Evolutionary conservation across 1,284 basidiomycete genomes (phyloP), one percentile per base, ranked within the genome.

Genomic region (Pseudozyma thailandica): DNA sequence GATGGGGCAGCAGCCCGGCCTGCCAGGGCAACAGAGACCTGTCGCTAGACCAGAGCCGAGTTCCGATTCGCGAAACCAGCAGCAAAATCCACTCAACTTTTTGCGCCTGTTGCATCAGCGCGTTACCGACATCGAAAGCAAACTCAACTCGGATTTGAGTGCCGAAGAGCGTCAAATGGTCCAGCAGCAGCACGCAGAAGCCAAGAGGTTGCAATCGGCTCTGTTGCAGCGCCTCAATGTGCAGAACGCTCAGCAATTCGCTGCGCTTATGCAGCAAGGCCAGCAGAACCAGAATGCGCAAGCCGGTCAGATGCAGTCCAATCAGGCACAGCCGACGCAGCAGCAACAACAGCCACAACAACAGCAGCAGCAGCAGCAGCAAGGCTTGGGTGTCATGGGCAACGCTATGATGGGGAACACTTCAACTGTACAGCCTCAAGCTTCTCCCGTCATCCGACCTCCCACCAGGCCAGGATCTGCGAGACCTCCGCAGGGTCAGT

Each of bases 71-170:
- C 48, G 48, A 50, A 51, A 50, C 38, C 49, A 63, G 27, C 62
- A 59, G 62, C 47, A 72, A 33, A 72, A 65, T 23, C 70, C 70
- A 30, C 53, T 72, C 46, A 73, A 78, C 26, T 74, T 78, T 13
- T 41, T 72, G 39, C 76, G 71, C 13, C 64, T 72, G 12, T 62
- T 78, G 51, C 74, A 78, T 28, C 76, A 74, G 42, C 69, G 66
- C n/a, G 63, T 77, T 47, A 59, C 51, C 5, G 74, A 76, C 18
- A 65, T 77, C 21, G 74, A 78, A 42, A 65, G 57, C 44, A 76
- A 75, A 50, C 74, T 77, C 33, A 63, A 59, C 6, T 61, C 63
- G 23, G 55, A 64, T 20, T 61, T 74, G 26, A 54, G 61, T 30
- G 59, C 64, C 15, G 66, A 65, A 20, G 77, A 76, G 44, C 69